Conservation (phyloP, 2,329 filamentous ascomycete species). For the Setomelanomma holmii region DNA sequence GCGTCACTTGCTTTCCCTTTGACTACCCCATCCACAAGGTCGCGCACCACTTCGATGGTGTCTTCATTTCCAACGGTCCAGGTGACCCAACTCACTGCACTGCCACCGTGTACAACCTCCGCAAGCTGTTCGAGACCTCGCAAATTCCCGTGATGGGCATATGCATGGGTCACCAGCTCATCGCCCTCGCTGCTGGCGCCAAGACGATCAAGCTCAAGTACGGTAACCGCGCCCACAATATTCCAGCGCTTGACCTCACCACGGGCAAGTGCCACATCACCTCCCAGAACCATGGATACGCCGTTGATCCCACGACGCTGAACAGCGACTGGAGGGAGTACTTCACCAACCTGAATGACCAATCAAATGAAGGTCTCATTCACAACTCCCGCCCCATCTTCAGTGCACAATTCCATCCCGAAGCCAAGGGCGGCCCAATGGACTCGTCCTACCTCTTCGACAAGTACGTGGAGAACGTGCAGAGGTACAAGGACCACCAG, state of each 20-base stretch:
- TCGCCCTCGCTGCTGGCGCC: constrained; percentile 87
- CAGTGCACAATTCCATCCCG: constrained; percentile 97
- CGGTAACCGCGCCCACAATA: constrained; percentile 98
- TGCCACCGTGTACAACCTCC: constrained; percentile 90
- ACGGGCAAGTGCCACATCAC: constrained; percentile 99
- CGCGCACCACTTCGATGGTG: constrained; percentile 94
- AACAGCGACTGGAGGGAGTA: constrained; percentile 93
- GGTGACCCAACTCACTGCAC: constrained; percentile 98
- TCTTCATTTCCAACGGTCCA: constrained; percentile 99
- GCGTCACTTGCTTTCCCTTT: constrained; percentile 93
- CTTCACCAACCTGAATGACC: constrained; percentile 98
- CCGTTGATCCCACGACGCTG: constrained; percentile 84
- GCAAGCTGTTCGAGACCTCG: constrained; percentile 87
- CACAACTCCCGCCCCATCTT: constrained; percentile 97
- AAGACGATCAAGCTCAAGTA: constrained; percentile 98
- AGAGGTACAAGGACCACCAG: constrained; percentile 86
- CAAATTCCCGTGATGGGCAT: constrained; percentile 96
- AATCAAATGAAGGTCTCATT: constrained; percentile 96
- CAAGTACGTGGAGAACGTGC: constrained; percentile 89
- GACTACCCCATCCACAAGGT: constrained; percentile 99
- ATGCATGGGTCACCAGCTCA: constrained; percentile 94
- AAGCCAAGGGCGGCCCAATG: constrained; percentile 95
- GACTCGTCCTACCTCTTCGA: constrained; percentile 97
- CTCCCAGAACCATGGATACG: constrained; percentile 97
- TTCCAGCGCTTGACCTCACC: constrained; percentile 90